Evolutionary conservation across 2,329 filamentous ascomycete genomes (phyloP), one percentile per base, ranked within the genome.

Genomic region (Colletotrichum euphorbiae): DNA sequence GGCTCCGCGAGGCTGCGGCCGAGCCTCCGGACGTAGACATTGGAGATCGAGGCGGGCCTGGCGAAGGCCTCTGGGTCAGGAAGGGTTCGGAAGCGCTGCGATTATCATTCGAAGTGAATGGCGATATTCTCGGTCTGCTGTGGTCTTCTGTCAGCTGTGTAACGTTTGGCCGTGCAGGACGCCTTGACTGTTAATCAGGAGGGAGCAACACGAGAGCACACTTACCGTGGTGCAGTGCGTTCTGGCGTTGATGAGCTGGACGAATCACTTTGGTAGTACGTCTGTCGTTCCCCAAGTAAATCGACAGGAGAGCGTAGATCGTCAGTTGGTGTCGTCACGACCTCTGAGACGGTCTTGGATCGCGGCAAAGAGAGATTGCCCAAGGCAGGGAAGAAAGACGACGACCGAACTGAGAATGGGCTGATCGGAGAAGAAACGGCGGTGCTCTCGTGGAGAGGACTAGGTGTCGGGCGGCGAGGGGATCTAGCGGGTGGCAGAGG

Each of bases 11-110:
- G 46, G 79, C 74, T 60, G 78, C 77, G 68, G 82, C 80, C 58
- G 81, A 76, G 71, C 83, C 81, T 71, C 84, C 82, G 82, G 87
- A 87, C 70, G 77, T 78, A 68, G 81, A 75, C 71, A 75, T 79
- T 62, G 78, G 75, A 70, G 75, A 76, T 67, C 75, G 73, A 62
- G 78, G 75, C 71, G 78, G 76, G 78, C 79, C 80, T 78, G 77
- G 77, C 58, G 71, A 72, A 77, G 81, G 79, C 79, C 80, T 85
- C 55, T 78, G 78, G 72, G 74, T 81, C 75, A 83, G 73, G 70
- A 75, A 73, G 58, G 82, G 76, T 58, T 83, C 79, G 72, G 81
- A 81, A 63, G 79, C 77, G 75, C 78, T 82, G 79, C 79, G 80
- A 67, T 73, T 78, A 70, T 85, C 86, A 87, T 88, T 83, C 82